Percentiles rank a stretch among this genome's conserved stretches.
phyloP scores from a whole-genome alignment of 2,329 filamentous ascomycete genomes.

The Ophiostoma quercus region DNA sequence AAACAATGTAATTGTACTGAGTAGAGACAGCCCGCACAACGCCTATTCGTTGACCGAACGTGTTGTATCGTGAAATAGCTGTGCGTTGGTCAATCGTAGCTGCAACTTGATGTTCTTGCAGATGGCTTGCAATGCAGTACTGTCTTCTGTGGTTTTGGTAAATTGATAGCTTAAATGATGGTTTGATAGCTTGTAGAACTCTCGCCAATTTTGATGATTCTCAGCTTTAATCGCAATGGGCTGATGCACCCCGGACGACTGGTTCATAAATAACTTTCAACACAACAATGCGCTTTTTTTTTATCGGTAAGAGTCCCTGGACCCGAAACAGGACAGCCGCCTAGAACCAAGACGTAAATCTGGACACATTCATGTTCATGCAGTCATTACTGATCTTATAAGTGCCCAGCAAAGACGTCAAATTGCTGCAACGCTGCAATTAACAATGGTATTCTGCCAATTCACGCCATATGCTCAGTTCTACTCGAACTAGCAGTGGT shows the following conservation, averaged over 20 bases:
- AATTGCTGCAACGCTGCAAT: neutral
- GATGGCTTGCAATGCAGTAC: neutral
- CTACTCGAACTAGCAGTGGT: neutral
- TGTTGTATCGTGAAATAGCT: neutral
- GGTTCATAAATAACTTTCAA: too few relatives aligned
- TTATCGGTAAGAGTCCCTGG: too few relatives aligned
- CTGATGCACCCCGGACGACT: too few relatives aligned
- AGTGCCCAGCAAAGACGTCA: neutral
- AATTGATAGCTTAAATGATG: neutral
- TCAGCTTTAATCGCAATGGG: too few relatives aligned
- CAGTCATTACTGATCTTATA: too few relatives aligned
- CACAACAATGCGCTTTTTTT: too few relatives aligned
- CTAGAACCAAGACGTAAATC: too few relatives aligned
- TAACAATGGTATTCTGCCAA: neutral
- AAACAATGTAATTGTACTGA: neutral
- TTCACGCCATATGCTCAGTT: neutral
- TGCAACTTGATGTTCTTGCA: neutral
- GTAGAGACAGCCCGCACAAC: neutral
- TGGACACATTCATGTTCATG: too few relatives aligned
- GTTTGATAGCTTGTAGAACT: too few relatives aligned
- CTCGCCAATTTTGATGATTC: too few relatives aligned
- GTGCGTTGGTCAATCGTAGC: neutral
- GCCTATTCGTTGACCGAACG: neutral
- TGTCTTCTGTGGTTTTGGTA: neutral
- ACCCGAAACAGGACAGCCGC: too few relatives aligned